Base-by-base conservation (phyloP, 2,329 filamentous ascomycete genomes). In the Venturiaceae sp. region DNA sequence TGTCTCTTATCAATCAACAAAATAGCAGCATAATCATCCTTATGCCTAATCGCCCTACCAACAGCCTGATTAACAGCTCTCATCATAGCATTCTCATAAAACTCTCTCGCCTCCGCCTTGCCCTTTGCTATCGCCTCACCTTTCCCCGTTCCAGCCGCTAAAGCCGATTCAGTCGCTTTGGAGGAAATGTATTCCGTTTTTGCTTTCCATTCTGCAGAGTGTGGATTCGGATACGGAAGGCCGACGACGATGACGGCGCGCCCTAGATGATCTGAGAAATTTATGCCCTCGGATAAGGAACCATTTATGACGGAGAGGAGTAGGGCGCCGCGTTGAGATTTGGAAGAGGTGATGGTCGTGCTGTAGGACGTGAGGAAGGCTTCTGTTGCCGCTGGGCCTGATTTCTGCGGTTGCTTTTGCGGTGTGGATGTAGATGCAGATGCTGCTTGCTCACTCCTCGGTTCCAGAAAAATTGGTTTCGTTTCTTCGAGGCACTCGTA, bases 1-100 rank as follows among this genome's bases (percentile, higher is more conserved):
- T 94, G 99, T 55, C 94, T 79, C 62, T 81, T 78, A 72, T 99
- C 94, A 34, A 94, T 76, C 68, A 99, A 80, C 59, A 96, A 74
- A 62, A 99, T 96, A 16, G 88, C 85, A 4, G 94, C 94, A 72
- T 95, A 97, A 72, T 99, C 94, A 26, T 82, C 83, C 58, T 81
- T 82, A 69, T 99, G 94, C 52, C 94, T 80, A 65, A 99, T 96
- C 1, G 91, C 94, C 60, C 94, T 80, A 0, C 94, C 94, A 64
- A 99, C 92, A 68, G 90, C 94, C 75, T 99, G 94, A 70, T 99
- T 99, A 4, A 99, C 94, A 4, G 92, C 90, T 39, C 94, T 81
- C 92, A 99, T 96, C 70, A 92, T 96, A 0, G 90, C 84, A 68
- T 97, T 97, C 70, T 96, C 91, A 68, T 95, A 95, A 67, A 90